Evolutionary conservation across 2,329 filamentous ascomycete genomes (phyloP).

Genomic region (Fusarium sp.): DNA sequence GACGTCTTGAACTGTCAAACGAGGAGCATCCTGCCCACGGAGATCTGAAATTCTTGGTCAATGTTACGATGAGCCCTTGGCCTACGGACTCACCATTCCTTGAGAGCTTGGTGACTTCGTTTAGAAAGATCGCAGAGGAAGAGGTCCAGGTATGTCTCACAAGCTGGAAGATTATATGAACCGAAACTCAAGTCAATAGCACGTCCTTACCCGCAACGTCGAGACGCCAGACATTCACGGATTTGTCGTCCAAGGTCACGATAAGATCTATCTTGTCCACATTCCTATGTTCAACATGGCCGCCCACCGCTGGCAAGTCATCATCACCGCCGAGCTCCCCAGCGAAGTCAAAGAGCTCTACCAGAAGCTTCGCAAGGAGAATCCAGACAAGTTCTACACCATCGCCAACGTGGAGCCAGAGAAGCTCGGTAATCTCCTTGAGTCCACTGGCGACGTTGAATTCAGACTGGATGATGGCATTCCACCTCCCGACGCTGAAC

Average conservation of each 20-base stretch:
- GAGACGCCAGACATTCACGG: background rate
- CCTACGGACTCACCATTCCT: background rate
- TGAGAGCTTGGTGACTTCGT: background rate
- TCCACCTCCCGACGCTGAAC: background rate
- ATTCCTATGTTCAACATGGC: constrained; percentile 2
- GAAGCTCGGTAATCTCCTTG: background rate
- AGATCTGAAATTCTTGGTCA: background rate
- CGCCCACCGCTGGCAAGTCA: constrained; percentile 1
- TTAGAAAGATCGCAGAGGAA: background rate
- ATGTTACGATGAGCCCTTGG: background rate
- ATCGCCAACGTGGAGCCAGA: background rate
- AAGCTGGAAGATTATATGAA: fast-evolving
- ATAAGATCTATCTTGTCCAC: background rate
- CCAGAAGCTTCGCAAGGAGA: background rate
- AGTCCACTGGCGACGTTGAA: background rate
- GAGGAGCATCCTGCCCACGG: background rate
- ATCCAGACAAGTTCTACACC: background rate
- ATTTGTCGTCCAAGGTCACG: background rate
- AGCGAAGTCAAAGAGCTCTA: background rate
- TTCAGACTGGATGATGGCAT: background rate
- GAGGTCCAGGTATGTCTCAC: background rate
- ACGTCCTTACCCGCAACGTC: background rate
- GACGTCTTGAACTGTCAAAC: background rate
- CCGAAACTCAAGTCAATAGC: background rate
- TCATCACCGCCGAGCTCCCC: background rate